phyloP scores from a whole-genome alignment of 139 green algal genomes.

The Pleodorina starrii region DNA sequence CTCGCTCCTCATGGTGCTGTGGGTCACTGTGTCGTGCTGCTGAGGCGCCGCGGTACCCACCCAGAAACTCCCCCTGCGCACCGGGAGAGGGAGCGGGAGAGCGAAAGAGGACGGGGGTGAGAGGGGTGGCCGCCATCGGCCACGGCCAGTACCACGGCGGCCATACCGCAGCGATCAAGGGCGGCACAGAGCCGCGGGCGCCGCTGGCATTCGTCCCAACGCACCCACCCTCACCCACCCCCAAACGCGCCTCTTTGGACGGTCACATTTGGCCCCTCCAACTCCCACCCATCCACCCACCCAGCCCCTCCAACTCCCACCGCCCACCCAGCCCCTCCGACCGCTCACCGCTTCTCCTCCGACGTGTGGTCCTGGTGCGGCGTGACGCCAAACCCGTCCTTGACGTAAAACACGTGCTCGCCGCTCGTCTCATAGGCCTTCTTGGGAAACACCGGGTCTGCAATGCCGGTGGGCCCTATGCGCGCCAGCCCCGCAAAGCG shows the following conservation, averaged over 20 bases:
- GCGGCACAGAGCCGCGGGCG: too few relatives aligned
- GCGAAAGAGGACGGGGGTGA: not conserved
- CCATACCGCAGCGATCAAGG: too few relatives aligned
- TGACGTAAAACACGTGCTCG: conserved; percentile 36
- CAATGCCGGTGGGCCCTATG: conserved; percentile 24
- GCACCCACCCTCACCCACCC: too few relatives aligned
- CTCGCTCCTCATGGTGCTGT: conserved; percentile 29
- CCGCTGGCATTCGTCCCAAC: too few relatives aligned
- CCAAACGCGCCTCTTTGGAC: too few relatives aligned
- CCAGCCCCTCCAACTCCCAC: too few relatives aligned
- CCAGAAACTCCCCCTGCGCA: conserved; percentile 34
- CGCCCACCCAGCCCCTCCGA: too few relatives aligned
- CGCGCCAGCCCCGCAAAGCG: conserved; percentile 24
- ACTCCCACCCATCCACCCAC: too few relatives aligned
- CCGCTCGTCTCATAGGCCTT: not conserved
- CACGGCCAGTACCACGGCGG: too few relatives aligned
- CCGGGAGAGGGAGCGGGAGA: not conserved
- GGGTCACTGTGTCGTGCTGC: conserved; percentile 24
- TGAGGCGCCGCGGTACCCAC: conserved; percentile 30
- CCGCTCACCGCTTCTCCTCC: not conserved
- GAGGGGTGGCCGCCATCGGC: not conserved
- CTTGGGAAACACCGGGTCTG: conserved; percentile 3
- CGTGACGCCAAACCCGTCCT: conserved; percentile 19
- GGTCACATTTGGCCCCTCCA: too few relatives aligned
- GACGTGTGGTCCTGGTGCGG: conserved; percentile 24